phyloP scores from a whole-genome alignment of 148 eudicot species.

The Vaccinium corymbosum region DNA sequence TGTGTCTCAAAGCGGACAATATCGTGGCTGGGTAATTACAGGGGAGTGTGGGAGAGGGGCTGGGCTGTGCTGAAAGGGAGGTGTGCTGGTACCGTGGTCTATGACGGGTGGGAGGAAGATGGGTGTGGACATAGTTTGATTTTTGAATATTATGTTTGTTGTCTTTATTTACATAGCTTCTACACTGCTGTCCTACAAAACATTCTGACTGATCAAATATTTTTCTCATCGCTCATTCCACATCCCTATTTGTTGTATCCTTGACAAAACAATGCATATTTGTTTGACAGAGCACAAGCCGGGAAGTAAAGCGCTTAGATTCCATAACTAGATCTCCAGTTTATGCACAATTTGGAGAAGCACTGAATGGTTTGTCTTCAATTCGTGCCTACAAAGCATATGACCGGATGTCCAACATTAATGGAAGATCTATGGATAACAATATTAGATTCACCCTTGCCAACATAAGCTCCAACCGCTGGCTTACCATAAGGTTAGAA shows the following conservation, averaged over 20 bases:
- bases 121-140: background rate
- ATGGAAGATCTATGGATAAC: slow-evolving; percentile 58
- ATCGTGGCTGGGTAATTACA: background rate
- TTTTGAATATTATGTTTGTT: background rate
- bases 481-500: slow-evolving; percentile 56
- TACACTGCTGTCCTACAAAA: background rate
- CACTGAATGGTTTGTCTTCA: slow-evolving; percentile 51
- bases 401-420: slow-evolving; percentile 44
- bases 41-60: background rate
- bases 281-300: slow-evolving; percentile 43
- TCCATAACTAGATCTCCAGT: slow-evolving; percentile 62
- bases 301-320: slow-evolving; percentile 60
- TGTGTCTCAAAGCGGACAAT: background rate
- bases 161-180: slow-evolving; percentile 6
- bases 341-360: slow-evolving; percentile 65
- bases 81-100: background rate
- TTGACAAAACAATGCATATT: background rate
- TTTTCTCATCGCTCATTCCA: background rate
- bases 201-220: background rate
- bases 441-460: slow-evolving; percentile 47
- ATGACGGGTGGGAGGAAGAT: background rate
- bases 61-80: background rate
- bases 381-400: slow-evolving; percentile 66
- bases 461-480: slow-evolving; percentile 50
- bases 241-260: background rate